These are phyloP conservation scores for Cystobasidium slooffiae DNA, from an alignment of 1,284 basidiomycete species.

Conservation along the genomic window DNA sequence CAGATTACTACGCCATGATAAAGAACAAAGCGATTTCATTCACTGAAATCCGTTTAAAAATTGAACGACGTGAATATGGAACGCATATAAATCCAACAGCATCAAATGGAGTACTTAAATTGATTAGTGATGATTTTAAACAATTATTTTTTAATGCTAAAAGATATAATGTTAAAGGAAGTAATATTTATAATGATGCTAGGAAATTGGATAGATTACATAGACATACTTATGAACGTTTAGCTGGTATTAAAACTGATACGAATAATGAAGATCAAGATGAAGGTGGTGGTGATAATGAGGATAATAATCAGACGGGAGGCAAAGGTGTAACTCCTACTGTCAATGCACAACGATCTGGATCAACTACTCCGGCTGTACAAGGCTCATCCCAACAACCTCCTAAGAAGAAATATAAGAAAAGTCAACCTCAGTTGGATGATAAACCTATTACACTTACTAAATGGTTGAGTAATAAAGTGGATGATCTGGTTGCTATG, in stretches of 20 bases:
- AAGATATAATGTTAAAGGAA: constrained; percentile 41
- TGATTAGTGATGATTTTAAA: constrained; percentile 33
- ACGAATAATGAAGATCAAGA: constrained; percentile 14
- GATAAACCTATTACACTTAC: constrained; percentile 46
- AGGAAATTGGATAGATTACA: constrained; percentile 41
- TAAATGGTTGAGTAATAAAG: constrained; percentile 49
- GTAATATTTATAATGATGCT: constrained; percentile 38
- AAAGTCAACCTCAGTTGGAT: constrained; percentile 7
- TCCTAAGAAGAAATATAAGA: constrained; percentile 36
- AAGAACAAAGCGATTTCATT: constrained; percentile 36
- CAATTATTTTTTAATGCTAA: constrained; percentile 37
- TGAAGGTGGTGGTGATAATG: neutral
- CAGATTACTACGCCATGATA: constrained; percentile 42
- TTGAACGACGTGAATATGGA: constrained; percentile 35
- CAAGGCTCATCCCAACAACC: constrained; percentile 6
- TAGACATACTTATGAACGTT: constrained; percentile 32
- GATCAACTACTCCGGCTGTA: neutral
- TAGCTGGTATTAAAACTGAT: constrained; percentile 10
- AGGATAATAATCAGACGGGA: neutral
- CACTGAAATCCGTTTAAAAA: constrained; percentile 34
- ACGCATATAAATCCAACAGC: neutral
- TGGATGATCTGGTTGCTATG: constrained; percentile 45
- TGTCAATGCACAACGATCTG: neutral
- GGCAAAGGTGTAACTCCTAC: too few species aligned
- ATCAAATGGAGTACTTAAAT: constrained; percentile 17